phyloP scores from a whole-genome alignment of 169 alveolate species.

The Besnoitia besnoiti region DNA sequence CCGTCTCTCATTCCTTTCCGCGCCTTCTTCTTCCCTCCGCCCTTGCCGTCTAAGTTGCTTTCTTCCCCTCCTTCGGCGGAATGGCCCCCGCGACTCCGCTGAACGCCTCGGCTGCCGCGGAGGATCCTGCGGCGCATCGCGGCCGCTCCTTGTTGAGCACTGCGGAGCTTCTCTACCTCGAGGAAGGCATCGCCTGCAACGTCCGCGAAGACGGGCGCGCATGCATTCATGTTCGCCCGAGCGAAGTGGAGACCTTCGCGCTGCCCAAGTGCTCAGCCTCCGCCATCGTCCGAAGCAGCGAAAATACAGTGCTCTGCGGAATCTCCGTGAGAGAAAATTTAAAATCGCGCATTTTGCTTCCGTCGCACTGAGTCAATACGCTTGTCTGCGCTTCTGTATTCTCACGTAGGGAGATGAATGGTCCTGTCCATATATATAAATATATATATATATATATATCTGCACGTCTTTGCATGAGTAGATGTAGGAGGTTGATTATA shows the following conservation, averaged over 20 bases:
- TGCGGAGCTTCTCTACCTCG: conserved; percentile 1
- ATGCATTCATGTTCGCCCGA: not conserved
- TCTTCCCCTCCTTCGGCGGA: no score
- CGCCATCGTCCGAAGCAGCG: conserved; percentile 26
- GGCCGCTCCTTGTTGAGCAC: not conserved
- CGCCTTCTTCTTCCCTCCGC: not conserved
- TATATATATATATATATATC: not conserved
- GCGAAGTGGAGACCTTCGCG: not conserved
- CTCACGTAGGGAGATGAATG: no score
- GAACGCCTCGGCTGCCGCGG: not conserved
- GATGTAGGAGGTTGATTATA: not conserved
- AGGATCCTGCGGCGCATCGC: not conserved
- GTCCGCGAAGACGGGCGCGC: conserved; percentile 31
- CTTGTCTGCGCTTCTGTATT: no score
- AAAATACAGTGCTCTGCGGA: conserved; percentile 10
- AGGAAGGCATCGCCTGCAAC: not conserved
- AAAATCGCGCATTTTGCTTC: no score
- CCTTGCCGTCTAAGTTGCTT: not conserved
- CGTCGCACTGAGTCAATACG: not conserved
- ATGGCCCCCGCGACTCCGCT: not conserved
- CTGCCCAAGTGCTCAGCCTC: not conserved
- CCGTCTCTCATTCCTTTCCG: no score
- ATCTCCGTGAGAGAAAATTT: not conserved
- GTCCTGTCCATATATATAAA: not conserved
- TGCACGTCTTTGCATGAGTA: not conserved